Percentiles rank a stretch among this genome's conserved stretches.
Conservation (phyloP, 2,329 filamentous ascomycete genomes). For the Fusarium pseudocircinatum region DNA sequence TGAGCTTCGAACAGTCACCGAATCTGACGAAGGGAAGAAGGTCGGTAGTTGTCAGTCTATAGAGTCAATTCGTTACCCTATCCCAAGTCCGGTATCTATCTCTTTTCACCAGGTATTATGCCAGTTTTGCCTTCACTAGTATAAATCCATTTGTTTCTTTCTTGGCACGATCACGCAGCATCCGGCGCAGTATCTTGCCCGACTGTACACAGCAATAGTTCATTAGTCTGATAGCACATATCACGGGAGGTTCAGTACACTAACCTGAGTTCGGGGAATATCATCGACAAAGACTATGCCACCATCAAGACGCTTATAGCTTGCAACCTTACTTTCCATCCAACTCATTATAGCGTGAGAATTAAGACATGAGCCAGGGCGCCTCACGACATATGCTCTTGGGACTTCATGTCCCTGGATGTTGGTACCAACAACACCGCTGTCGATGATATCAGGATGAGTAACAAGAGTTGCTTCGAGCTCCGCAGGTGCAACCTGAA, state of each 20-base stretch:
- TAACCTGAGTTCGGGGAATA: background rate
- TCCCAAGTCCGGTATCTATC: background rate
- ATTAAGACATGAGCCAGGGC: background rate
- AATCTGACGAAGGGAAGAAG: background rate
- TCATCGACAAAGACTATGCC: background rate
- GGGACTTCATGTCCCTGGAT: background rate
- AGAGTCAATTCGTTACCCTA: accelerated
- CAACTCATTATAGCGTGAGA: background rate
- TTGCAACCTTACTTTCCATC: background rate
- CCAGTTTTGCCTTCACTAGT: background rate
- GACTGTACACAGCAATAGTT: background rate
- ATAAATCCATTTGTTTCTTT: background rate
- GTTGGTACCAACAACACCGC: background rate
- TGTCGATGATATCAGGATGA: background rate
- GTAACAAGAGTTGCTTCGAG: background rate
- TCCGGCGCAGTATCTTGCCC: background rate
- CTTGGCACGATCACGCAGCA: background rate
- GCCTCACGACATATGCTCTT: background rate
- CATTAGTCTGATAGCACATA: background rate
- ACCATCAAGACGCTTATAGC: background rate
- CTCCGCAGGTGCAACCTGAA: background rate
- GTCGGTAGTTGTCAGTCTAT: background rate
- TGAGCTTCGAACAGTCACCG: background rate
- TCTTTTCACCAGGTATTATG: background rate
- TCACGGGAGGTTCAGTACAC: background rate